These are phyloP conservation scores for Wallacemonas rigidus DNA, from an alignment of 208 protist species.

Conservation along the genomic window DNA sequence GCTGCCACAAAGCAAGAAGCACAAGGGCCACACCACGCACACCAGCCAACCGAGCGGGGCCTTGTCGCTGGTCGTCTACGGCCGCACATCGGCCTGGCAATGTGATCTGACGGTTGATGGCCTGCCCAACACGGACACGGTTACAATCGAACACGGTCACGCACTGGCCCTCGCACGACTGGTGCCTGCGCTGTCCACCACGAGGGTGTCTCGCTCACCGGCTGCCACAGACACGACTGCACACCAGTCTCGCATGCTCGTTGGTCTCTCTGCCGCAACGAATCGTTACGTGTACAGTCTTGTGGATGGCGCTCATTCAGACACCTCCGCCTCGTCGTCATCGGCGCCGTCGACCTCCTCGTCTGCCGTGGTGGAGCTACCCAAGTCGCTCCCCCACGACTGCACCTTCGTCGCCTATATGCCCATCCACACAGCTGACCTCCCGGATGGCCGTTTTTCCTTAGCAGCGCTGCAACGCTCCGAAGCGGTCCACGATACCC, in stretches of 20 bases:
- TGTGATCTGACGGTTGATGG: constrained; percentile 50
- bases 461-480: constrained; percentile 1
- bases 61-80: not conserved
- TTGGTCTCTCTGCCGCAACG: constrained; percentile 10
- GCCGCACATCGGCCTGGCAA: constrained; percentile 19
- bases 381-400: constrained; percentile 46
- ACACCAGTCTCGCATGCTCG: not conserved
- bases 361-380: constrained; percentile 3
- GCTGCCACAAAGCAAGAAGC: not conserved
- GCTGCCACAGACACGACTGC: not conserved
- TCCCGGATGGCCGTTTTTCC: not conserved
- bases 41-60: not conserved
- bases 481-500: not conserved
- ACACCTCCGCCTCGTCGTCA: not conserved
- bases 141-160: constrained; percentile 17
- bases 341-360: not conserved
- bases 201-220: not conserved
- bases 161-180: not conserved
- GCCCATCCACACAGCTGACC: constrained; percentile 7
- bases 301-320: not conserved
- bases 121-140: constrained; percentile 50
- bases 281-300: constrained; percentile 29
- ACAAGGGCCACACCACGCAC: not conserved
- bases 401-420: constrained; percentile 36
- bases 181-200: not conserved